Conservation (phyloP, 1,284 basidiomycete species). For the Cryptococcus deneoformans region DNA sequence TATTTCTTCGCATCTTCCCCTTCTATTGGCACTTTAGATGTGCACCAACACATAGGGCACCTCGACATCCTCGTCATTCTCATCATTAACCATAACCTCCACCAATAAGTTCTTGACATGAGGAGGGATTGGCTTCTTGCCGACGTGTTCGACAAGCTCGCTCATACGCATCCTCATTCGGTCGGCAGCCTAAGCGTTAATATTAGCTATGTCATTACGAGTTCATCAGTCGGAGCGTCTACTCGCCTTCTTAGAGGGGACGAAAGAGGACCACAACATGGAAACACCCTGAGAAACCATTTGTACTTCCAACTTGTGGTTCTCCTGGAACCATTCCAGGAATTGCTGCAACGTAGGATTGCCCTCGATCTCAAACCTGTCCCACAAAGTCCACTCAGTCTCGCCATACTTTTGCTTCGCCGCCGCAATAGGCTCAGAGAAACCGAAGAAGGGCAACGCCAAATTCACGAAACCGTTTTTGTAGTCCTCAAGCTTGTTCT, state of each 20-base stretch:
- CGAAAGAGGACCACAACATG: conserved; percentile 95
- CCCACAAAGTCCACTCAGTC: conserved; percentile 98
- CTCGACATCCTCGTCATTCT: conserved; percentile 66
- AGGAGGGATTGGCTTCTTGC: conserved; percentile 83
- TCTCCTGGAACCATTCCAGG: conserved; percentile 75
- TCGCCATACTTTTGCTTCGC: conserved; percentile 81
- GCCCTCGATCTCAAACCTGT: conserved; percentile 88
- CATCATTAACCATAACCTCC: conserved; percentile 92
- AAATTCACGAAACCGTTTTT: conserved; percentile 99
- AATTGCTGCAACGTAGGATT: conserved; percentile 89
- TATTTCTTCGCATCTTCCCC: not conserved
- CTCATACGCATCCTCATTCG: conserved; percentile 85
- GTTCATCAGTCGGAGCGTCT: not conserved
- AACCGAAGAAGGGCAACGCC: conserved; percentile 97
- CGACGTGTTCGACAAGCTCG: conserved; percentile 86
- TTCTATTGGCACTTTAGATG: conserved; percentile 15
- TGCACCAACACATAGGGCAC: conserved; percentile 39
- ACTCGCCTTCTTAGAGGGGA: conserved; percentile 81
- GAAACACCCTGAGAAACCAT: conserved; percentile 98
- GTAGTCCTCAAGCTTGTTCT: conserved; percentile 88
- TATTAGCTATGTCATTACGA: not conserved
- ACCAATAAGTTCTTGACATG: conserved; percentile 80
- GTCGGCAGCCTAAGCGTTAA: conserved; percentile 68
- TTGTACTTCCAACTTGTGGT: conserved; percentile 83
- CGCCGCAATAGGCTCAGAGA: conserved; percentile 97